phyloP scores from a whole-genome alignment of 352 stramenopile genomes.

The Globisporangium radiosum region DNA sequence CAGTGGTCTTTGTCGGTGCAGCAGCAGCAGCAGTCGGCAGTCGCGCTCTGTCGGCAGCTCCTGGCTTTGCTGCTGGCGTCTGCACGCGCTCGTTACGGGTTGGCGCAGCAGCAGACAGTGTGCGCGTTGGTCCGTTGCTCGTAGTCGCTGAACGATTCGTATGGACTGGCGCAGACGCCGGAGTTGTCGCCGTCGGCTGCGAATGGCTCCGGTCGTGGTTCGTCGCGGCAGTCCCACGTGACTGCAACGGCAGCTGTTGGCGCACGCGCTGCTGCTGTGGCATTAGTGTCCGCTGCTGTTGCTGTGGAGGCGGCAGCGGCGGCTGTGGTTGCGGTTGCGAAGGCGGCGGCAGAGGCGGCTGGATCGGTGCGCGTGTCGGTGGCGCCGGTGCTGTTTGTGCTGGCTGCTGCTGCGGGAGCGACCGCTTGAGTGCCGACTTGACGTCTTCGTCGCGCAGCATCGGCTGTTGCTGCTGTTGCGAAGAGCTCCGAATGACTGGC shows the following conservation, averaged over 20 bases:
- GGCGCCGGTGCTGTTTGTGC: not conserved
- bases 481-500: no score
- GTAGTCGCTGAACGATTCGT: not conserved
- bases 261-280: not conserved
- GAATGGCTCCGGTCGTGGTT: slow-evolving; percentile 5
- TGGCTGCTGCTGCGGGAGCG: not conserved
- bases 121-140: no score
- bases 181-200: not conserved
- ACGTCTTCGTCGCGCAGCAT: not conserved
- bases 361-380: not conserved
- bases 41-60: no score
- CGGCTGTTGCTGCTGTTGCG: not conserved
- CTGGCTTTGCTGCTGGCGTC: no score
- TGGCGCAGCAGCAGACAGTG: not conserved
- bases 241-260: not conserved
- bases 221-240: not conserved
- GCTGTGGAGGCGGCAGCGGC: not conserved
- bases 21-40: no score
- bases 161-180: no score
- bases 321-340: not conserved
- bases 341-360: not conserved
- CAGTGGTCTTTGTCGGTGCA: no score
- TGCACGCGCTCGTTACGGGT: no score
- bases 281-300: not conserved
- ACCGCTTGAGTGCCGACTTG: slow-evolving; percentile 1